These are phyloP conservation scores for Boletus sp. DNA, from an alignment of 768 basidiomycete species.

Conservation along the genomic window DNA sequence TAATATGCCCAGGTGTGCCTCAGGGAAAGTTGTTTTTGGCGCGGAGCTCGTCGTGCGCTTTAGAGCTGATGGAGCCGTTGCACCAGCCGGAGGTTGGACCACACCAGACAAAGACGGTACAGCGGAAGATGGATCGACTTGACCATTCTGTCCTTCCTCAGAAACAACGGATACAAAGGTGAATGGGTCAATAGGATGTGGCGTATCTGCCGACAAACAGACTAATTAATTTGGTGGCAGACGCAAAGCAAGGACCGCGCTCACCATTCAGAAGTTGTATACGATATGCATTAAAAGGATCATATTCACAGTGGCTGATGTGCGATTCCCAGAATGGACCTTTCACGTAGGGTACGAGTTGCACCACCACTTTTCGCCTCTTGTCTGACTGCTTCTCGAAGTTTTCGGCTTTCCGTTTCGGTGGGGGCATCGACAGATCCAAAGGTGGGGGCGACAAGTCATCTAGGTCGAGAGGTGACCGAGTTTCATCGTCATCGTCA, in stretches of 20 bases:
- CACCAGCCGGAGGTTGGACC: conserved; percentile 21
- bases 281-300: conserved; percentile 68
- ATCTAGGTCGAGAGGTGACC: conserved; percentile 39
- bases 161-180: conserved; percentile 55
- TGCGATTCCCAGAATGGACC: conserved; percentile 79
- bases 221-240: conserved; percentile 2
- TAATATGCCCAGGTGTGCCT: conserved; percentile 55
- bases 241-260: conserved; percentile 15
- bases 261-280: conserved; percentile 85
- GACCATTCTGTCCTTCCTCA: conserved; percentile 32
- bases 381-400: conserved; percentile 47
- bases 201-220: conserved; percentile 54
- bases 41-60: conserved; percentile 26
- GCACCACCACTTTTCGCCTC: conserved; percentile 74
- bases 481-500: conserved; percentile 70
- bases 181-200: conserved; percentile 75
- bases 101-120: conserved; percentile 46
- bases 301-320: conserved; percentile 64
- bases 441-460: conserved; percentile 32
- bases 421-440: conserved; percentile 35
- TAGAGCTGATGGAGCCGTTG: conserved; percentile 15
- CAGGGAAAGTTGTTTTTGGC: conserved; percentile 67
- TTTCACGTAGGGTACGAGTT: conserved; percentile 74
- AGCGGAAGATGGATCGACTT: conserved; percentile 37
- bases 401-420: conserved; percentile 68